Conservation (phyloP, 2,329 filamentous ascomycete species). For the Ascochyta clinopodiicola region DNA sequence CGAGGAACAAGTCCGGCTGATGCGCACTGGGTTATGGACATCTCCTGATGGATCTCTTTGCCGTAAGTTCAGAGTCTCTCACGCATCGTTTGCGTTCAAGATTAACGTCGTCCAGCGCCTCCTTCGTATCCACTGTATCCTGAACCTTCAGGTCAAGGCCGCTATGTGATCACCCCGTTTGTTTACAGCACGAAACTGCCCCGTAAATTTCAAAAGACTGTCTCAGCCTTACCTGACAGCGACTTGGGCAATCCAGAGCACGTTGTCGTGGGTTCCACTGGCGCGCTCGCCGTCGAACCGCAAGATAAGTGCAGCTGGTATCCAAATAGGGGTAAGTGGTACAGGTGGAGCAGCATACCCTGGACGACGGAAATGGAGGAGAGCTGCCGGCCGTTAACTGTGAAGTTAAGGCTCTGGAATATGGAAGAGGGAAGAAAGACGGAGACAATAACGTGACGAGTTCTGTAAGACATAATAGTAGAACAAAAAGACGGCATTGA, state of each 20-base stretch:
- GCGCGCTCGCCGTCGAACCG: constrained; percentile 21
- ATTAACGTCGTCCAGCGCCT: constrained; percentile 19
- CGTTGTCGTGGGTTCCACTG: constrained; percentile 28
- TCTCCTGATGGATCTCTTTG: constrained; percentile 7
- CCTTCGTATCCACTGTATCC: constrained; percentile 33
- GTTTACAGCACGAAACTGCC: constrained; percentile 26
- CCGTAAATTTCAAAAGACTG: constrained; percentile 20
- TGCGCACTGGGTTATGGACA: constrained; percentile 25
- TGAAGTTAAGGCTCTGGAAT: constrained; percentile 21
- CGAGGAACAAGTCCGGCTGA: constrained; percentile 26
- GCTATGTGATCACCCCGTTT: constrained; percentile 25
- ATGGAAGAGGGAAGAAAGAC: neutral
- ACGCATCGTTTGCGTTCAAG: neutral
- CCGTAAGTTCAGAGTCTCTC: constrained; percentile 14
- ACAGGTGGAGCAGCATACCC: constrained; percentile 37
- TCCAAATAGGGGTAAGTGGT: constrained; percentile 18
- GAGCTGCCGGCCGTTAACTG: constrained; percentile 23
- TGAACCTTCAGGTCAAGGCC: constrained; percentile 26
- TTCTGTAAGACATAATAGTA: neutral
- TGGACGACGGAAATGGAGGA: constrained; percentile 38
- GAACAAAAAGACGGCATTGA: neutral
- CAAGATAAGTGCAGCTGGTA: constrained; percentile 6
- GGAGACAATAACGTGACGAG: too few species aligned
- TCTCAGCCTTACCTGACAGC: neutral
- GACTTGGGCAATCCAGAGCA: constrained; percentile 1